A percentile compares a stretch with the other conserved stretches of the same genome.
These are phyloP conservation scores for Insectozyma bohioensis DNA, from an alignment of 1,139 yeast genomes.

Conservation along the genomic window DNA sequence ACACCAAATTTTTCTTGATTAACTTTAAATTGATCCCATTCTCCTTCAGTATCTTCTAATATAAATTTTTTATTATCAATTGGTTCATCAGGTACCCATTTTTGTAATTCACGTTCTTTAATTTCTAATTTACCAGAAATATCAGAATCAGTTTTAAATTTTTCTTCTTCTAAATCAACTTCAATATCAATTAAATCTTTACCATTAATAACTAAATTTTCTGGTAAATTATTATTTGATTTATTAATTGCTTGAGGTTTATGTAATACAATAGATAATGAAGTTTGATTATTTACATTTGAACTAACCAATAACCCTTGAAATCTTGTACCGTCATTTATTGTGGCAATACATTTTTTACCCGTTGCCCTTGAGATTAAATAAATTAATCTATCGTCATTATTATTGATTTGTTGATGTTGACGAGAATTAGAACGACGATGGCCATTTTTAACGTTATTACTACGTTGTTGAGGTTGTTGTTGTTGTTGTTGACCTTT, in stretches of 20 bases:
- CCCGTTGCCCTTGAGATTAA: slow-evolving; percentile 59
- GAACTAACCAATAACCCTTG: slow-evolving; percentile 55
- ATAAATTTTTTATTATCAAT: slow-evolving; percentile 32
- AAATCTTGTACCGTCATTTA: slow-evolving; percentile 59
- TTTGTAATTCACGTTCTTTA: slow-evolving; percentile 71
- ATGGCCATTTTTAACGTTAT: slow-evolving; percentile 24
- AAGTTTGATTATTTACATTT: slow-evolving; percentile 22
- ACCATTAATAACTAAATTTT: slow-evolving; percentile 51
- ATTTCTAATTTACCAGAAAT: slow-evolving; percentile 54
- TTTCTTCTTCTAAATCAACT: slow-evolving; percentile 32
- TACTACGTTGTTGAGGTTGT: slow-evolving; percentile 16
- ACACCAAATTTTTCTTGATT: slow-evolving; percentile 89
- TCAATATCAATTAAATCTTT: slow-evolving; percentile 67
- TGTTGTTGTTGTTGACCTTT: slow-evolving; percentile 1
- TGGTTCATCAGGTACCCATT: slow-evolving; percentile 68
- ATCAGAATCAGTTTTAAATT: slow-evolving; percentile 82
- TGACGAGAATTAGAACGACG: slow-evolving; percentile 28
- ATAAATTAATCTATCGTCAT: slow-evolving; percentile 40
- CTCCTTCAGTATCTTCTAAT: slow-evolving; percentile 29
- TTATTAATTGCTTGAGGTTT: slow-evolving; percentile 36
- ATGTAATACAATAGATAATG: slow-evolving; percentile 53
- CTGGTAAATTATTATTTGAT: slow-evolving; percentile 41
- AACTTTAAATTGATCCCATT: slow-evolving; percentile 93
- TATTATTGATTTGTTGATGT: slow-evolving; percentile 1
- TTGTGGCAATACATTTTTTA: slow-evolving; percentile 54